Evolutionary conservation across 768 basidiomycete genomes (phyloP), one percentile per base, ranked within the genome.

Genomic region (Macrolepiota dolichaula): DNA sequence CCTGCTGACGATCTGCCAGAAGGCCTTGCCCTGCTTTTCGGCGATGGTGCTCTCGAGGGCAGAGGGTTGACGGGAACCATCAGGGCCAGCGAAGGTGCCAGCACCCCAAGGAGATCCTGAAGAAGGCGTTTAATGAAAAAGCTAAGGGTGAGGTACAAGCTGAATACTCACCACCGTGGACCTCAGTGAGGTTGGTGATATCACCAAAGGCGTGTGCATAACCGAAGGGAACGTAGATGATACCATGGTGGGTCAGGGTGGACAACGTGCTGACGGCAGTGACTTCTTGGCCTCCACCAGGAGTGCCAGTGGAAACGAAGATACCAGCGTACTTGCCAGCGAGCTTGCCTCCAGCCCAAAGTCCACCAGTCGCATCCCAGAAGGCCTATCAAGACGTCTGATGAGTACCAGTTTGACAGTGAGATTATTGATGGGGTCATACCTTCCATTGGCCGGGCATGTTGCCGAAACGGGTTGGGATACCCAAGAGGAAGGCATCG

Each of bases 241-340:
- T 82, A 19, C 90, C 91, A 60, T 92, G 89, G 70, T 94, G 91
- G 6, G 79, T 70, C 57, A 93, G 68, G 46, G 87, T 84, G 55
- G 82, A 82, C 69, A 91, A 67, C 37, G 76, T 68, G 55, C 68
- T 78, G 37, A 86, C 64, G 50, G 75, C 78, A 3, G 88, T 89
- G 3, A 77, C 62, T 67, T 88, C 89, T 65, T 94, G 92, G n/a
- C 93, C 93, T 61, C 92, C 91, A 57, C 92, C 91, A 11, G 79
- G 84, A n/a, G 79, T 76, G 1, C 80, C 88, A 0, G 89, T 87
- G 24, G 87, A 88, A 51, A 91, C 84, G 76, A 94, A 94, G 44
- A 85, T 74, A 13, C 86, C 80, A 2, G 82, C 92, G 65, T 84
- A 87, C 72, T 95, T 96, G 65, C 92, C 93, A 17, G 79, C 73